Evolutionary conservation across 345 rosid species (phyloP).

Genomic region (Populus ilicifolia): DNA sequence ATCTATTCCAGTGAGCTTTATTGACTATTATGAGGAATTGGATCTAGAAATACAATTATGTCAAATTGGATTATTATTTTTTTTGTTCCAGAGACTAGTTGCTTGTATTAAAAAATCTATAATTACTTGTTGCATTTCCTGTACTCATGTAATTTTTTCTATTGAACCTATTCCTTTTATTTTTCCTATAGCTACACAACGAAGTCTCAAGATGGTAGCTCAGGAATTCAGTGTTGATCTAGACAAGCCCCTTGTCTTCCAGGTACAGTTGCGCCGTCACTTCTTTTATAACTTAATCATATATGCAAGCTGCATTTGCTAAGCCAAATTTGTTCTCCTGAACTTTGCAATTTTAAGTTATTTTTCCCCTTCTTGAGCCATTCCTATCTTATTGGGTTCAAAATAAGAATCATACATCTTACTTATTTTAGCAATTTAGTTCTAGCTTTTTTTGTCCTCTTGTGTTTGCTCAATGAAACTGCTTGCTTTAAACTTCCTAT

Average conservation of each 20-base stretch:
- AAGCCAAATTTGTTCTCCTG: not conserved
- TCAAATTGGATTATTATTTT: not conserved
- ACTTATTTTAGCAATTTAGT: no score
- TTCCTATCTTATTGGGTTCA: no score
- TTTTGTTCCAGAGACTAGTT: not conserved
- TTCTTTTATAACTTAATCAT: not conserved
- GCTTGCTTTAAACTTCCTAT: not conserved
- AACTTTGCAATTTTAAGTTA: not conserved
- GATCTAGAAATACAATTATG: not conserved
- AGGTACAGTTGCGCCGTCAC: constrained; percentile 42
- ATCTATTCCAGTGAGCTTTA: not conserved
- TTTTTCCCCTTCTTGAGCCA: no score
- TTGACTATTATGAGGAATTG: not conserved
- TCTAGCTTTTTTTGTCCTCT: not conserved
- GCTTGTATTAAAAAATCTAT: not conserved
- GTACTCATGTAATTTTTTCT: not conserved
- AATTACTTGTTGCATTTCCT: not conserved
- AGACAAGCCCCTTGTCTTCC: constrained; percentile 84
- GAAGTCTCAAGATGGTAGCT: constrained; percentile 65
- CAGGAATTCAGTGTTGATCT: constrained; percentile 74
- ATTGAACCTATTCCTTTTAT: not conserved
- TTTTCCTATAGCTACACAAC: constrained; percentile 12
- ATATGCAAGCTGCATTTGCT: not conserved
- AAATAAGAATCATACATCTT: no score
- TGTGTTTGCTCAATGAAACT: not conserved